Percentiles rank a stretch among this genome's conserved stretches.
These are phyloP conservation scores for Fusarium nanum DNA, from an alignment of 2,329 filamentous ascomycete species.

Conservation along the genomic window DNA sequence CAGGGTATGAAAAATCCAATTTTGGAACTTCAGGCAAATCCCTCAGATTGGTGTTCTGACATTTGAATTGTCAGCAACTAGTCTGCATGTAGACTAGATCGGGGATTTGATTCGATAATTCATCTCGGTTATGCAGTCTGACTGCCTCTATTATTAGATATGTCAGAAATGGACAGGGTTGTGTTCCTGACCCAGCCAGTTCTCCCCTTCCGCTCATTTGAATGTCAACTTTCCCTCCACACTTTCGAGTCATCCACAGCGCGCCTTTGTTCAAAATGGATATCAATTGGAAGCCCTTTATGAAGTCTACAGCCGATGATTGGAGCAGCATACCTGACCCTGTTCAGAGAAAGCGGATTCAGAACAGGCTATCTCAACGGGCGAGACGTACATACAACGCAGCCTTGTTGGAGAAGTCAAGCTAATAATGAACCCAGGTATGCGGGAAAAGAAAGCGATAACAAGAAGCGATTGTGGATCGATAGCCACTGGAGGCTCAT, in stretches of 20 bases:
- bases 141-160: conserved; percentile 1
- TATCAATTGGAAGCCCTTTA: conserved; percentile 9
- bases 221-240: background rate
- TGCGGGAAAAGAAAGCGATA: background rate
- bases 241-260: too few relatives aligned
- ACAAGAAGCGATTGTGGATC: rapidly evolving
- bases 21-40: background rate
- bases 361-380: conserved; percentile 35
- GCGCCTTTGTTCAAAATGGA: background rate
- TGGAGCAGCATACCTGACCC: conserved; percentile 28
- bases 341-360: conserved; percentile 28
- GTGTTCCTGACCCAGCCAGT: background rate
- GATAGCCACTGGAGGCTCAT: rapidly evolving
- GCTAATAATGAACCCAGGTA: background rate
- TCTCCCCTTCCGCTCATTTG: background rate
- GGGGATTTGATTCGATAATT: background rate
- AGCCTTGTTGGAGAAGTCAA: too few relatives aligned
- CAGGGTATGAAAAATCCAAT: background rate
- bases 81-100: background rate
- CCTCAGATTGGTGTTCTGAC: background rate
- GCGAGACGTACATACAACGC: conserved; percentile 20
- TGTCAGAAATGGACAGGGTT: background rate
- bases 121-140: conserved; percentile 15
- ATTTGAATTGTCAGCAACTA: background rate
- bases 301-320: conserved; percentile 19